phyloP scores from a whole-genome alignment of 2,329 filamentous ascomycete species.

The Trichoderma lentiforme region DNA sequence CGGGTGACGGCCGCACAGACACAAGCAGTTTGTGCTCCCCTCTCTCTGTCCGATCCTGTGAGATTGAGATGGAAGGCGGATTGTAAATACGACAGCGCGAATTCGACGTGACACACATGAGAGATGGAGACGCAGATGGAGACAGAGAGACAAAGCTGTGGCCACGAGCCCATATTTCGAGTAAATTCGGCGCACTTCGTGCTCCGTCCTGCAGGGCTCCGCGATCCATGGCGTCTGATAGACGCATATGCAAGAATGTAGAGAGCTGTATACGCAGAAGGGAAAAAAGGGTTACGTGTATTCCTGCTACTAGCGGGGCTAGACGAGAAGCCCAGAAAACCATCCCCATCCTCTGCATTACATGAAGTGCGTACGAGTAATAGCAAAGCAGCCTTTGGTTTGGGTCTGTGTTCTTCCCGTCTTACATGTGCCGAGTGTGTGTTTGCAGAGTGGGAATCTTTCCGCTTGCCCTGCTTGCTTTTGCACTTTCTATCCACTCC shows the following conservation, averaged over 20 bases:
- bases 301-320: not conserved
- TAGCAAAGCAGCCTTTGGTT: not conserved
- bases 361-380: not conserved
- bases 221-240: not conserved
- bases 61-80: not conserved
- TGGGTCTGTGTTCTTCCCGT: not conserved
- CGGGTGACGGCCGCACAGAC: not conserved
- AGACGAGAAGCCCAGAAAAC: not conserved
- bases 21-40: not conserved
- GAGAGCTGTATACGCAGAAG: not conserved
- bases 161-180: not conserved
- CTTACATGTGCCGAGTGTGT: not conserved
- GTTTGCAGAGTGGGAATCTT: not conserved
- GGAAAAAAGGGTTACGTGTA: not conserved
- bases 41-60: not conserved
- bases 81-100: not conserved
- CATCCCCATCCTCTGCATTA: not conserved
- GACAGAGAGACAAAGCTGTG: not conserved
- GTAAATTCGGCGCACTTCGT: not conserved
- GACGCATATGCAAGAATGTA: not conserved
- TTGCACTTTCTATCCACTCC: not conserved
- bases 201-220: not conserved
- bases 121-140: not conserved
- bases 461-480: not conserved
- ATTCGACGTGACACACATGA: not conserved